Base-by-base conservation (phyloP, 2,329 filamentous ascomycete species). In the Juglanconis juglandina region DNA sequence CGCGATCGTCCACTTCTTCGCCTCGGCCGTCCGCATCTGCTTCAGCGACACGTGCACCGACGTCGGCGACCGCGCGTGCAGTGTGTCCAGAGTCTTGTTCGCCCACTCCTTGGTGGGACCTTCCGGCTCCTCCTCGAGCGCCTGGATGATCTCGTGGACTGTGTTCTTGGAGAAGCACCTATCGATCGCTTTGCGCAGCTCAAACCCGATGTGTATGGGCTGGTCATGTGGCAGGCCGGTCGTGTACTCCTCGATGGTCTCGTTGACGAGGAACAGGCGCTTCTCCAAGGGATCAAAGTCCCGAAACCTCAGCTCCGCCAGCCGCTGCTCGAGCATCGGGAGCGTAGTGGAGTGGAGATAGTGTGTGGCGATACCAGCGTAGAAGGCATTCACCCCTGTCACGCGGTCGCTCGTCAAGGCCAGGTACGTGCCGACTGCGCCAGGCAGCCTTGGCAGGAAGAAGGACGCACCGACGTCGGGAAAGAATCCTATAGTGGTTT, bases 401-500 rank as follows among this genome's bases (percentile, higher is more conserved):
- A 99, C 78, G 64, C 86, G 85, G 71, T 94, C 89, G 71, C 92
- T 95, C 7, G 95, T 99, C 65, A 99, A 81, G 24, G 92, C 95
- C 48, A 99, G 87, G 76, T 98, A 99, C 24, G 91, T 96, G 60
- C 95, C 95, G 59, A 96, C 77, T 61, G 87, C 80, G 53, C 95
- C 95, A 68, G 96, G 87, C 81, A 99, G 87, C 64, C 92, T 85
- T 14, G 95, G 91, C 57, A 99, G 81, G 81, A 98, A 98, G 80
- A 98, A 99, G 10, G 91, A 96, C 37, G 89, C 96, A 63, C 95
- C 95, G 53, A 99, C 95, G 70, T 99, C 96, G 6, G 96, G 95
- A 82, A 99, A 99, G 81, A 98, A 97, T 44, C 95, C 95, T 71
- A 99, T 99, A 8, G 87, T 96, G 4, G 95, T 99, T 79, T 99